A percentile compares a stretch with the other conserved stretches of the same genome.
phyloP scores from a whole-genome alignment of 257 asterid species.

The Thymus mandschuricus region DNA sequence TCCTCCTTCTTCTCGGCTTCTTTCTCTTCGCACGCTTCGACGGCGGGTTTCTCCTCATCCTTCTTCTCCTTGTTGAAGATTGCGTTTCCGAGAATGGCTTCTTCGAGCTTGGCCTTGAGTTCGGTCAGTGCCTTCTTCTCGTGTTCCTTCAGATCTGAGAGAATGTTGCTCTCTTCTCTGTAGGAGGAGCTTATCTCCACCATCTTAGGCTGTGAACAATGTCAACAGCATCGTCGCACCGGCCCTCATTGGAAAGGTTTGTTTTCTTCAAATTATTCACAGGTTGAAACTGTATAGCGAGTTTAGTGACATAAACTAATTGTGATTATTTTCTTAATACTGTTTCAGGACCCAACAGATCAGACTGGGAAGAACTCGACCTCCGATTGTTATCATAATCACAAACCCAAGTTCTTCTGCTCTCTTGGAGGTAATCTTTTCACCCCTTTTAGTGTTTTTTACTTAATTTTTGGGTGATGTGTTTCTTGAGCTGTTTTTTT shows the following conservation, averaged over 20 bases:
- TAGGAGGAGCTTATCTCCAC: slow-evolving; percentile 75
- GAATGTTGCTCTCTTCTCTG: slow-evolving; percentile 78
- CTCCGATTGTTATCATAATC: slow-evolving; percentile 30
- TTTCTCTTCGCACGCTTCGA: slow-evolving; percentile 44
- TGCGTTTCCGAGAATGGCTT: too few relatives aligned
- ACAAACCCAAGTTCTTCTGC: slow-evolving; percentile 56
- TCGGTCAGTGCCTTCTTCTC: too few relatives aligned
- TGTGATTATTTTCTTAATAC: slow-evolving; percentile 19
- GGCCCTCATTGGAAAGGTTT: slow-evolving; percentile 94
- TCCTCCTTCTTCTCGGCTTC: slow-evolving; percentile 60
- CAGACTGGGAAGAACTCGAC: slow-evolving; percentile 57
- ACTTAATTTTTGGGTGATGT: neutral
- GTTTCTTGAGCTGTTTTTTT: neutral
- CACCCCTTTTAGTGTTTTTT: neutral
- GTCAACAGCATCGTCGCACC: slow-evolving; percentile 90
- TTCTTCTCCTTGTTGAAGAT: too few relatives aligned
- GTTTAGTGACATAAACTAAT: slow-evolving; percentile 11
- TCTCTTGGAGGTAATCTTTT: slow-evolving; percentile 50
- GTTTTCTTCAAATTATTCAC: slow-evolving; percentile 19
- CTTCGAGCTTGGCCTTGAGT: too few relatives aligned
- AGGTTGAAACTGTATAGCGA: neutral
- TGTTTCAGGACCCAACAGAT: slow-evolving; percentile 81
- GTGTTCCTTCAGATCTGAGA: slow-evolving; percentile 20
- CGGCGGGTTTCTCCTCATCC: too few relatives aligned
- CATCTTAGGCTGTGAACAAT: slow-evolving; percentile 75